phyloP scores from a whole-genome alignment of 352 stramenopile genomes.

The Pseudoperonospora humuli region DNA sequence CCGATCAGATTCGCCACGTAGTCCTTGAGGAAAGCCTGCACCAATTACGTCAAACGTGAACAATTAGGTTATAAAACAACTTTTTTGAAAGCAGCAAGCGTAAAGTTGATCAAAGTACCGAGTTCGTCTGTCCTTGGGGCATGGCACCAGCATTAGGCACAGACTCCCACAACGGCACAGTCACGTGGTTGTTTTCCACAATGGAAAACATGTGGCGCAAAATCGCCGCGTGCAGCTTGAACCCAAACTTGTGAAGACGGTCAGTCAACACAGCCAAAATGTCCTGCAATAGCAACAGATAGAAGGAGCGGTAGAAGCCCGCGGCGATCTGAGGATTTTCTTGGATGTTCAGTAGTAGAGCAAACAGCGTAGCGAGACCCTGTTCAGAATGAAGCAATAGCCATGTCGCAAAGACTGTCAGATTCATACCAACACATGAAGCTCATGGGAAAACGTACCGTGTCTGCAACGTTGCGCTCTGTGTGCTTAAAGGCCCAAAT shows the following conservation, averaged over 20 bases:
- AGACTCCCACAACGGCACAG: slow-evolving; percentile 92
- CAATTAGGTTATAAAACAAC: slow-evolving; percentile 1
- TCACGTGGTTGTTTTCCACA: slow-evolving; percentile 94
- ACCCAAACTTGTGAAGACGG: slow-evolving; percentile 97
- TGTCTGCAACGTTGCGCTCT: slow-evolving; percentile 97
- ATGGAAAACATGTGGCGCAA: slow-evolving; percentile 97
- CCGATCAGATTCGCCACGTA: slow-evolving; percentile 96
- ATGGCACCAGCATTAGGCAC: slow-evolving; percentile 57
- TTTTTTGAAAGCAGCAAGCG: neutral
- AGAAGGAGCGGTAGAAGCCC: slow-evolving; percentile 97
- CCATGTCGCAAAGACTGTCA: neutral
- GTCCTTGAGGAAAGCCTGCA: slow-evolving; percentile 89
- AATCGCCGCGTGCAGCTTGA: slow-evolving; percentile 97
- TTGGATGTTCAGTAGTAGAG: slow-evolving; percentile 94
- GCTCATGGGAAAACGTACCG: slow-evolving; percentile 33
- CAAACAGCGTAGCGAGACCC: slow-evolving; percentile 94
- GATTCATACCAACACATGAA: neutral
- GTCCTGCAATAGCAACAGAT: slow-evolving; percentile 90
- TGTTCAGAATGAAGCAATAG: slow-evolving; percentile 15
- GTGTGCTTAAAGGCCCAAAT: slow-evolving; percentile 99
- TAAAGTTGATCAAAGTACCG: slow-evolving; percentile 27
- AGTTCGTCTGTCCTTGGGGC: slow-evolving; percentile 69
- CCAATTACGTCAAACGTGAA: neutral
- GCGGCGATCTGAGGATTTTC: slow-evolving; percentile 92
- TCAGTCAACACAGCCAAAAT: slow-evolving; percentile 97